Conservation (phyloP, 257 asterid genomes). For the Haberlea rhodopensis region DNA sequence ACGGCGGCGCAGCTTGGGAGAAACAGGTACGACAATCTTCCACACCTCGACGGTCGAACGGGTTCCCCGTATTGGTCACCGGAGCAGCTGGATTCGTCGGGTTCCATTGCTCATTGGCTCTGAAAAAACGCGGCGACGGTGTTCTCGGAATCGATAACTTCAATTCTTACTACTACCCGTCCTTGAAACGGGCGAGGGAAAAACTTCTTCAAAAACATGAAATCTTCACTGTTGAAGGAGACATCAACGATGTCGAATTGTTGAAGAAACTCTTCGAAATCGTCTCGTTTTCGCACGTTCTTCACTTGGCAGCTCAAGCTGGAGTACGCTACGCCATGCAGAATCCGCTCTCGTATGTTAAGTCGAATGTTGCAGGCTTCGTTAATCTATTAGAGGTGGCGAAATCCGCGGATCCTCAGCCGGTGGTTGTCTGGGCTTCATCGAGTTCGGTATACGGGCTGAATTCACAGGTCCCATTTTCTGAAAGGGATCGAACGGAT, state of each 20-base stretch:
- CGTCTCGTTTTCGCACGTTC: constrained; percentile 47
- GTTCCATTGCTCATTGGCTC: constrained; percentile 44
- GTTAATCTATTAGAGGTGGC: constrained; percentile 43
- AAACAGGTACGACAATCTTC: constrained; percentile 52
- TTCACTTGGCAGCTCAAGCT: constrained; percentile 59
- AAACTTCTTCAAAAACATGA: constrained; percentile 33
- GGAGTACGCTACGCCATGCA: constrained; percentile 62
- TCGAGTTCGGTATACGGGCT: constrained; percentile 55
- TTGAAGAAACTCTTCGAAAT: constrained; percentile 46
- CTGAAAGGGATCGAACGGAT: no score
- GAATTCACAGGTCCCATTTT: constrained; percentile 46
- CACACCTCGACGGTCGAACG: constrained; percentile 46
- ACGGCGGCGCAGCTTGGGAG: constrained; percentile 51
- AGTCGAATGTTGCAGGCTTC: constrained; percentile 49
- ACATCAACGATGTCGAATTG: constrained; percentile 39
- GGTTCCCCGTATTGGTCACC: constrained; percentile 48
- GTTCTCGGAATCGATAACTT: constrained; percentile 52
- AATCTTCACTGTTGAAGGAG: constrained; percentile 44
- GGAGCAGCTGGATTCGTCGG: constrained; percentile 62
- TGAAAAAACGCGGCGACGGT: constrained; percentile 51
- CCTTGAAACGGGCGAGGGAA: constrained; percentile 43
- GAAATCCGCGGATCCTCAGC: constrained; percentile 40
- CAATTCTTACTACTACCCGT: constrained; percentile 54
- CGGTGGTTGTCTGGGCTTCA: constrained; percentile 55
- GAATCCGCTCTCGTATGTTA: constrained; percentile 48